These are phyloP conservation scores for Gryganskiella cystojenkinii DNA, from an alignment of 192 early-diverging fungal genomes.

Conservation along the genomic window DNA sequence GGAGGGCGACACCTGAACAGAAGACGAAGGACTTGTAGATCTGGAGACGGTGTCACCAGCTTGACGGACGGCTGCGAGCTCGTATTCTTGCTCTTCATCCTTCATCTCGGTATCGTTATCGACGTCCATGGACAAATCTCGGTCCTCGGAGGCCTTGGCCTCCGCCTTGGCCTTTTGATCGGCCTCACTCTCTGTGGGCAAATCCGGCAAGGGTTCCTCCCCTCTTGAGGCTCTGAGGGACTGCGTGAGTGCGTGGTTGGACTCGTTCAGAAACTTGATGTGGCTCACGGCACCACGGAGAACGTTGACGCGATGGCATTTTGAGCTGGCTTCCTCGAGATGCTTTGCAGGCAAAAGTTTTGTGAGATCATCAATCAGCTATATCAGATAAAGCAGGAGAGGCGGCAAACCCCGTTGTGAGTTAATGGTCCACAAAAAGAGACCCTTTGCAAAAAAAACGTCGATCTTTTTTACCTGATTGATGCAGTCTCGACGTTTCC, in stretches of 20 bases:
- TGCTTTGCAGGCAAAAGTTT: conserved; percentile 19
- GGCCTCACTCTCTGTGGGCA: neutral
- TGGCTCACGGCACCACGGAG: conserved; percentile 42
- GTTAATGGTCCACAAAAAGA: neutral
- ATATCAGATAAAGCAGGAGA: neutral
- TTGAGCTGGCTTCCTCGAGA: conserved; percentile 27
- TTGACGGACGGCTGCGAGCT: conserved; percentile 1
- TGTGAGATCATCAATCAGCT: conserved; percentile 30
- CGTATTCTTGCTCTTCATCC: conserved; percentile 12
- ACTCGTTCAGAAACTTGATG: conserved; percentile 46
- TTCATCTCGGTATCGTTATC: conserved; percentile 19
- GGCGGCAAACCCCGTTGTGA: neutral
- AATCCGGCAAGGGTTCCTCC: conserved; percentile 1
- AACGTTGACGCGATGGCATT: conserved; percentile 46
- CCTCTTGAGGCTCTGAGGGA: conserved; percentile 18
- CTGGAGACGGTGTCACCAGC: neutral
- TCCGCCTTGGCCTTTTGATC: neutral
- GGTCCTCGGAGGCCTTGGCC: neutral
- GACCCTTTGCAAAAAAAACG: neutral
- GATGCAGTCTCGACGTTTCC: conserved; percentile 78
- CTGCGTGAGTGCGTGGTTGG: conserved; percentile 23
- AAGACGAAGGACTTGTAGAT: conserved; percentile 4
- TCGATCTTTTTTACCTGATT: conserved; percentile 52
- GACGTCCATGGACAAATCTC: conserved; percentile 32
- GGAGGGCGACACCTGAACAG: neutral